phyloP scores from a whole-genome alignment of 78 protist genomes.

The Dictyostelium brefeldianum region DNA sequence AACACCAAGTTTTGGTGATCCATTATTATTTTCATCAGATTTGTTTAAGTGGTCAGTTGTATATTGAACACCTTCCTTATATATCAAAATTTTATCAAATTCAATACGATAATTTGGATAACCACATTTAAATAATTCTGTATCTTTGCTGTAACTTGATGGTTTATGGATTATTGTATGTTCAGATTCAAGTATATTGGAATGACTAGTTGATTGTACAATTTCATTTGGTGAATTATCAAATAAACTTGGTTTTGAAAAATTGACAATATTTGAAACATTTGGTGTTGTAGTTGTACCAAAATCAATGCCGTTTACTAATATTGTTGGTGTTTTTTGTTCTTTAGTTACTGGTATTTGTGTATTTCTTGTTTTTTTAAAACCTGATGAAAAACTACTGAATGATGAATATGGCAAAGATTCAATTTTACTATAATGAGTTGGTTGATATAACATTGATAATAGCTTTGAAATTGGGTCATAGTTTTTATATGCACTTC shows the following conservation, averaged over 20 bases:
- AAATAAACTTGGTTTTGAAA: too few relatives aligned
- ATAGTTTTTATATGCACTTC: background rate
- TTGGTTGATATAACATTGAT: background rate
- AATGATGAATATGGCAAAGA: background rate
- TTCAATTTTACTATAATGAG: background rate
- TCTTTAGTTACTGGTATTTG: background rate
- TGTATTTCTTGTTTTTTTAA: background rate
- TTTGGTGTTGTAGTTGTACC: too few relatives aligned
- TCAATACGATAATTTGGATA: background rate
- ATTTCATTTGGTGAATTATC: background rate
- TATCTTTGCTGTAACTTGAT: too few relatives aligned
- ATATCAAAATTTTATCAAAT: constrained; percentile 5
- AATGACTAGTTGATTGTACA: background rate
- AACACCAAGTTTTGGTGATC: background rate
- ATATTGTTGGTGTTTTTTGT: background rate
- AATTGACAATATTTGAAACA: too few relatives aligned
- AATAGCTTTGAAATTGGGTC: background rate
- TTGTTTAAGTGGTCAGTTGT: background rate
- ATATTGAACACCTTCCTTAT: background rate
- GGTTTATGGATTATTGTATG: too few relatives aligned
- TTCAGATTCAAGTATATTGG: background rate
- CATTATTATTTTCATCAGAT: background rate
- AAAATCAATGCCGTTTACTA: background rate
- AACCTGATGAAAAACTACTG: too few relatives aligned
- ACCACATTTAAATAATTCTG: background rate